A percentile compares a stretch with the other conserved stretches of the same genome.
These are phyloP conservation scores for Thelonectria blattea DNA, from an alignment of 2,329 filamentous ascomycete genomes.

Conservation along the genomic window DNA sequence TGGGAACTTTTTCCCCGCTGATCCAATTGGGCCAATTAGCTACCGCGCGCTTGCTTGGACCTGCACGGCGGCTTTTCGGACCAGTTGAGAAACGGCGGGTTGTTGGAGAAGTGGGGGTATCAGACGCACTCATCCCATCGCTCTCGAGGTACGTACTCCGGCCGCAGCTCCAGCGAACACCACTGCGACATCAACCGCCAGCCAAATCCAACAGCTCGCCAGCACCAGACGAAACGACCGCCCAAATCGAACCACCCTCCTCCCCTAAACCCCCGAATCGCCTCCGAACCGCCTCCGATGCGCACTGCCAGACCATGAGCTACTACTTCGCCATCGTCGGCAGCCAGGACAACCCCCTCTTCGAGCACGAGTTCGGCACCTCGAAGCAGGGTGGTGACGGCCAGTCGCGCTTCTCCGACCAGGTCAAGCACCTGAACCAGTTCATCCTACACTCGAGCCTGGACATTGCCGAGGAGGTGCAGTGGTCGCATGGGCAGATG, in stretches of 20 bases:
- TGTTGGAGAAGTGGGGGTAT: conserved; percentile 27
- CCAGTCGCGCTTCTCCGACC: conserved; percentile 83
- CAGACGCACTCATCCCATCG: neutral
- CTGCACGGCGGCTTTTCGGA: conserved; percentile 22
- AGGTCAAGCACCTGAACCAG: conserved; percentile 93
- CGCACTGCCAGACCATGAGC: conserved; percentile 69
- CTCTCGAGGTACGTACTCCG: conserved; percentile 3
- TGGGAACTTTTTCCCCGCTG: conserved; percentile 33
- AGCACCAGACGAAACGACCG: neutral
- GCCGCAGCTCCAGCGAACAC: conserved; percentile 1
- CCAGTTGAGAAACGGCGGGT: conserved; percentile 36
- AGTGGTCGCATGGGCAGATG: conserved; percentile 89
- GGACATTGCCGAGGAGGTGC: conserved; percentile 94
- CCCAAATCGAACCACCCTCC: neutral
- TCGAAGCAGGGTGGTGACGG: conserved; percentile 96
- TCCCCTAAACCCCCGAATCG: neutral
- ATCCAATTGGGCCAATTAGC: conserved; percentile 19
- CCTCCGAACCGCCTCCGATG: too few species aligned
- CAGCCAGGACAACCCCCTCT: conserved; percentile 93
- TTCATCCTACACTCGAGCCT: conserved; percentile 95
- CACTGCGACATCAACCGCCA: conserved; percentile 3
- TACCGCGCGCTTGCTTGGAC: conserved; percentile 21
- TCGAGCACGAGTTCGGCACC: conserved; percentile 96
- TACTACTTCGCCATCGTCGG: conserved; percentile 99
- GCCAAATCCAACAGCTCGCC: neutral